Evolutionary conservation across 1,139 yeast genomes (phyloP).

Genomic region (Torulaspora globosa): DNA sequence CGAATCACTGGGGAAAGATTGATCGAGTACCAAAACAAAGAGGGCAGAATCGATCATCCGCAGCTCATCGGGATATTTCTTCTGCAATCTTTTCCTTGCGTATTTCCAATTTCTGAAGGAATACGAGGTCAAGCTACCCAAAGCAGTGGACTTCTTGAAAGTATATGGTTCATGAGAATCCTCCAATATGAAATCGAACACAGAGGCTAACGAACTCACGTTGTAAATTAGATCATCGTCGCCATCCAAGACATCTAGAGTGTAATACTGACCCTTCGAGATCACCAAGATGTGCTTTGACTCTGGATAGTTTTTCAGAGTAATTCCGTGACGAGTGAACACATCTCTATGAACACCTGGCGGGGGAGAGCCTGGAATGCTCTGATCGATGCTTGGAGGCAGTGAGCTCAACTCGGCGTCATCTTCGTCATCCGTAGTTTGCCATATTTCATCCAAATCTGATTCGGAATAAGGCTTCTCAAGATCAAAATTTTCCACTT

Average conservation of each 20-base stretch:
- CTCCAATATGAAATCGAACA: constrained; percentile 48
- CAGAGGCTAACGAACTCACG: constrained; percentile 51
- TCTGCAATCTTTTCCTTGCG: constrained; percentile 46
- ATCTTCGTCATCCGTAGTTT: constrained; percentile 2
- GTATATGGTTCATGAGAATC: constrained; percentile 43
- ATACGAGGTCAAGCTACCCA: constrained; percentile 71
- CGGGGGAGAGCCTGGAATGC: constrained; percentile 3
- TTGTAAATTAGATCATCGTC: constrained; percentile 46
- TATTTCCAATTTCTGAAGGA: constrained; percentile 58
- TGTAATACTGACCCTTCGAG: constrained; percentile 60
- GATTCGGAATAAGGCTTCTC: constrained; percentile 31
- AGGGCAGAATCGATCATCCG: constrained; percentile 57
- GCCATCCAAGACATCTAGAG: constrained; percentile 51
- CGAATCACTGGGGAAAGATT: constrained; percentile 40
- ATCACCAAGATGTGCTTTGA: constrained; percentile 54
- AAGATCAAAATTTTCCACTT: constrained; percentile 32
- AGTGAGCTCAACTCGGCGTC: not conserved
- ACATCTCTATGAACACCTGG: constrained; percentile 17
- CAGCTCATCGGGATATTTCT: constrained; percentile 46
- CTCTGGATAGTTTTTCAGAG: constrained; percentile 35
- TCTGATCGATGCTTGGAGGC: constrained; percentile 1
- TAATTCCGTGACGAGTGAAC: constrained; percentile 39
- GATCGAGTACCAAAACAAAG: constrained; percentile 65
- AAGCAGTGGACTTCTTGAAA: constrained; percentile 48
- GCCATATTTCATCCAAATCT: constrained; percentile 27